These are phyloP conservation scores for Leucocoprinus birnbaumii DNA, from an alignment of 768 basidiomycete genomes.

Conservation along the genomic window DNA sequence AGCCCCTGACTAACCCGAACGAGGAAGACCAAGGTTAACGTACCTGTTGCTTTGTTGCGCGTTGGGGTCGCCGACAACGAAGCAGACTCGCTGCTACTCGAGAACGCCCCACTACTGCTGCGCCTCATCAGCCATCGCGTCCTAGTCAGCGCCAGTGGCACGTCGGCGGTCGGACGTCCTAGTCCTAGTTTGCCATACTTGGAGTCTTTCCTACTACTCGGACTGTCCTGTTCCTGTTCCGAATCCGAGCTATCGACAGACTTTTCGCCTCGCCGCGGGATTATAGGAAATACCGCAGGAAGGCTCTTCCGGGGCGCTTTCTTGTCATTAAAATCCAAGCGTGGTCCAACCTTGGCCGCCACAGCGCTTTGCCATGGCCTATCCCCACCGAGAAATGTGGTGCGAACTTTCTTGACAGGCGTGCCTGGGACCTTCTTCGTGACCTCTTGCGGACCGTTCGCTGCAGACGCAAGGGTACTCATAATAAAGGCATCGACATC, in stretches of 20 bases:
- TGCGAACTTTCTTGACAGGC: slow-evolving; percentile 75
- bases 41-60: slow-evolving; percentile 47
- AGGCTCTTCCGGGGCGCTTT: slow-evolving; percentile 67
- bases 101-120: slow-evolving; percentile 81
- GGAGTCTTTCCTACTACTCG: slow-evolving; percentile 43
- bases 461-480: slow-evolving; percentile 58
- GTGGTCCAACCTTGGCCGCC: slow-evolving; percentile 58
- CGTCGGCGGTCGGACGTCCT: slow-evolving; percentile 47
- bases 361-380: slow-evolving; percentile 84
- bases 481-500: slow-evolving; percentile 73
- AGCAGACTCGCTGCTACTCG: slow-evolving; percentile 66
- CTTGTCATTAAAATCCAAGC: slow-evolving; percentile 43
- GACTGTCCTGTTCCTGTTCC: slow-evolving; percentile 68
- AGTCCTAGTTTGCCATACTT: slow-evolving; percentile 66
- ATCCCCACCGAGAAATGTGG: slow-evolving; percentile 50
- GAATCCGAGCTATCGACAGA: slow-evolving; percentile 47
- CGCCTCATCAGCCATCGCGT: slow-evolving; percentile 68
- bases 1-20: slow-evolving; percentile 3
- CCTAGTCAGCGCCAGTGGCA: slow-evolving; percentile 34
- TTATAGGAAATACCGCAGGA: slow-evolving; percentile 63
- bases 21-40: slow-evolving; percentile 16
- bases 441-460: slow-evolving; percentile 42
- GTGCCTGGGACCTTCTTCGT: slow-evolving; percentile 73
- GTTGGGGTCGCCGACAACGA: slow-evolving; percentile 64
- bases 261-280: slow-evolving; percentile 28